Evolutionary conservation across 1,139 yeast genomes (phyloP).

Genomic region (Tardiomyces blankii): DNA sequence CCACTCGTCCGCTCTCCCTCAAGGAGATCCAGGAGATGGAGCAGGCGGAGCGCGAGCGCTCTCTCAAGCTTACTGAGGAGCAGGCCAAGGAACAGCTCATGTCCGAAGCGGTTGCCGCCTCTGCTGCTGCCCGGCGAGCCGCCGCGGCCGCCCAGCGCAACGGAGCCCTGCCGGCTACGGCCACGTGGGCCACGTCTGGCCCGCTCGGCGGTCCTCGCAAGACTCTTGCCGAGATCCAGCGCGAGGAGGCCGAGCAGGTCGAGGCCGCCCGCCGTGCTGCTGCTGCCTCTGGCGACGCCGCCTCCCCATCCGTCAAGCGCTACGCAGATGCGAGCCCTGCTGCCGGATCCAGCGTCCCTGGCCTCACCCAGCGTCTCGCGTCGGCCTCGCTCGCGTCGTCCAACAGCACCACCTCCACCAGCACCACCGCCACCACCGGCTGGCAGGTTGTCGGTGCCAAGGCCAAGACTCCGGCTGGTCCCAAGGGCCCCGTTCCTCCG

Average conservation of each 20-base stretch:
- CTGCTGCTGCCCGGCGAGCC: conserved; percentile 8
- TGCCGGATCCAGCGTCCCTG: conserved; percentile 2
- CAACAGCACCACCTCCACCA: too few relatives aligned
- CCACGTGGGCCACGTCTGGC: conserved; percentile 45
- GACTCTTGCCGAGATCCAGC: conserved; percentile 38
- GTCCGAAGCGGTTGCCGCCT: conserved; percentile 16
- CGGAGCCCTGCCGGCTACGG: conserved; percentile 34
- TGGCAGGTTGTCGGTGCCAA: conserved; percentile 31
- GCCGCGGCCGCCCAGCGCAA: conserved; percentile 8
- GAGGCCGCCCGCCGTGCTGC: conserved; percentile 9
- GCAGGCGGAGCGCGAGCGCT: conserved; percentile 33
- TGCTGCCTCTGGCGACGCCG: conserved; percentile 3
- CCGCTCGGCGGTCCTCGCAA: conserved; percentile 19
- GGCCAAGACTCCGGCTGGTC: conserved; percentile 19
- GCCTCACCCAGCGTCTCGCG: not conserved
- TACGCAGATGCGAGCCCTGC: conserved; percentile 7
- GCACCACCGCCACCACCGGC: conserved; percentile 10
- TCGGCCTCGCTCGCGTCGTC: conserved; percentile 2
- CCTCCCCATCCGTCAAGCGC: conserved; percentile 7
- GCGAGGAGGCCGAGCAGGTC: conserved; percentile 32
- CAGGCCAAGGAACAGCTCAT: conserved; percentile 24
- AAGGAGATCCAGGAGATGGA: conserved; percentile 64
- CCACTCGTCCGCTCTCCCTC: conserved; percentile 34
- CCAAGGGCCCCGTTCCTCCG: conserved; percentile 16
- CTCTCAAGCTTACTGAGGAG: conserved; percentile 21